Base-by-base conservation (phyloP, 345 rosid species). In the Odontarrhena argentea region DNA sequence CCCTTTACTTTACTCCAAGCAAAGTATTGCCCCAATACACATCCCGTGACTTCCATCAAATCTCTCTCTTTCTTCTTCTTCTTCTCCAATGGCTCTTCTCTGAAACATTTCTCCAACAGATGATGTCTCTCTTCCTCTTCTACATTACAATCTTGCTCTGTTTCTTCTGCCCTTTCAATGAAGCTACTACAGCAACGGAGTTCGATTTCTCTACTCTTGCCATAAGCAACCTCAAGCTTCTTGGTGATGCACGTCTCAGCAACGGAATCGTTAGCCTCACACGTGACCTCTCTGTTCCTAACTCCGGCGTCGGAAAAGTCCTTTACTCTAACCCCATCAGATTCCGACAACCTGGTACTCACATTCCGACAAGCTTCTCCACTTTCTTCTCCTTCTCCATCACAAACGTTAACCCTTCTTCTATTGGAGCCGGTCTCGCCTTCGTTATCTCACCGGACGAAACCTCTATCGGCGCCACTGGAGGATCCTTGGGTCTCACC, bases 181-280 rank as follows among this genome's bases (percentile, higher is more conserved):
- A 3, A 73, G 67, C 79, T 13, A 49, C 57, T 1, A 49, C 57
- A 1, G 49, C 84, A 1, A 81, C 84, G 0, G 78, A 81, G 52
- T 91, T 94, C 66, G 96, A 94, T 81, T 94, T 94, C 78, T 89
- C 87, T 1, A 88, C 91, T 28, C 60, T 94, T 26, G 78, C 96
- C 15, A 80, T 94, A 13, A 74, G 79, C 69, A 85, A 85, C 76
- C 63, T 94, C 8, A 85, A 83, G 73, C 88, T 94, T 41, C 71
- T 94, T 0, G 99, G 99, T 2, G 96, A 87, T 50, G 99, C 99
- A 35, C 96, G 86, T 77, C 14, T 89, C 7, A 80, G 79, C 81
- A 90, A 94, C 52, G 88, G 93, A 35, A 86, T 84, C 82, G 88
- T 88, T 41, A 81, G 85, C 14, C 99, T 94, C 77, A 91, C 97